Base-by-base conservation (phyloP, 2,329 filamentous ascomycete species). In the Cladophialophora yegresii region DNA sequence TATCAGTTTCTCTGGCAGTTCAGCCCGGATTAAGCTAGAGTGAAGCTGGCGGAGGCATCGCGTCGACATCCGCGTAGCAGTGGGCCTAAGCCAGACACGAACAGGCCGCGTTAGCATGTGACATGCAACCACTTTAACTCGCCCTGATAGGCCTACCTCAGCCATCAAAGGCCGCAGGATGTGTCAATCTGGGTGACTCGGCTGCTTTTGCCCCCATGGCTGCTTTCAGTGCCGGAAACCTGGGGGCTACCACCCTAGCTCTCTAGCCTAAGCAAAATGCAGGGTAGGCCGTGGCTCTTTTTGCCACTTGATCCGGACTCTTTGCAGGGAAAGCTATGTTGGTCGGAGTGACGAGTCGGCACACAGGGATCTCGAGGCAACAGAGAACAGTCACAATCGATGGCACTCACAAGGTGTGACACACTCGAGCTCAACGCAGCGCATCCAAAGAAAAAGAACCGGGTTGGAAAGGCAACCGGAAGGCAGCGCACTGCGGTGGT, bases 81-180 rank as follows among this genome's bases (percentile, higher is more conserved):
- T 22, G 33, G 40, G 36, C 32, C 53, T 30, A 60, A 50, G 13
- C 32, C 54, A 32, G 23, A 16, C 20, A 53, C 57, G 57, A 59
- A 51, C 30, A 13, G 9, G 22, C 33, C 57, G 45, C 66, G 63
- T 23, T 36, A 26, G 56, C 66, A 68, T 62, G 58, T 68, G 66
- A 68, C 66, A 61, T 67, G 65, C 65, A 67, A 61, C 32, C 65
- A 61, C 56, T 67, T 54, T 64, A 54, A 16, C 23, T 20, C 30
- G 13, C 13, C 49, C 62, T 30, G 45, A 59, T 54, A 22, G 51
- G 23, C 26, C 43, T 49, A 43, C 36, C 26, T 54, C 51, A 28
- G 51, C 22, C 36, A 36, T 58, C 47, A 60, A 30, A 59, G 50
- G 63, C 26, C 60, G 5, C 26, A 32, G 36, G 22, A 56, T 62